Evolutionary conservation across 768 basidiomycete genomes (phyloP).

Genomic region (Cystobasidiopsis lactophilus): DNA sequence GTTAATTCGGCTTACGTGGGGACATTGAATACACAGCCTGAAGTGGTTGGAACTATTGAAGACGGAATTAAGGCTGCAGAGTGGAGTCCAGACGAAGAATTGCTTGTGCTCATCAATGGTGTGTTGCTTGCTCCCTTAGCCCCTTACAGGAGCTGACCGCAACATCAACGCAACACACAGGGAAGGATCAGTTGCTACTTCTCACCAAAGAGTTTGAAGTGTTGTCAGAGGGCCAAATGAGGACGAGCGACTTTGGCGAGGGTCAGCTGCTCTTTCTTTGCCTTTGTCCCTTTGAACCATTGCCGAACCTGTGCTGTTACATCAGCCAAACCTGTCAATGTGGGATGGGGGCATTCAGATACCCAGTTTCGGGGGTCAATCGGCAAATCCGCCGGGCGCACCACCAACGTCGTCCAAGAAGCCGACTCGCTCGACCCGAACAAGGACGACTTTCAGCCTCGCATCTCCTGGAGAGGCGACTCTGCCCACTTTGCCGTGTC

Average conservation of each 20-base stretch:
- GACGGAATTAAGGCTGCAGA: conserved; percentile 55
- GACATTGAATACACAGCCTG: conserved; percentile 30
- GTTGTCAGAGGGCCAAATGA: conserved; percentile 51
- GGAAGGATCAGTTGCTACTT: conserved; percentile 62
- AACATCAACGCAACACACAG: too few relatives aligned
- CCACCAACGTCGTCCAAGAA: conserved; percentile 25
- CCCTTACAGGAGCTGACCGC: conserved; percentile 38
- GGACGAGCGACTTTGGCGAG: conserved; percentile 63
- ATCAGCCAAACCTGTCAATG: conserved; percentile 68
- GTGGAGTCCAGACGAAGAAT: conserved; percentile 81
- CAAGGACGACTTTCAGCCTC: conserved; percentile 46
- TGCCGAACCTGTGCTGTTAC: neutral
- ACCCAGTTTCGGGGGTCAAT: conserved; percentile 95
- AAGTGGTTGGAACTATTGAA: conserved; percentile 71
- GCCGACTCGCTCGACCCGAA: conserved; percentile 30
- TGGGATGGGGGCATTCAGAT: conserved; percentile 91
- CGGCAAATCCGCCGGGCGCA: conserved; percentile 42
- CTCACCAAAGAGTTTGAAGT: conserved; percentile 81
- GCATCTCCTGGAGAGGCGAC: conserved; percentile 86
- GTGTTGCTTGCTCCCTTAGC: conserved; percentile 11
- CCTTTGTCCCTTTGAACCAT: neutral
- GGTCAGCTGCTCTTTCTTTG: conserved; percentile 29
- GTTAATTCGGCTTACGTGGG: too few relatives aligned
- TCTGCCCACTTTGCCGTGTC: conserved; percentile 72
- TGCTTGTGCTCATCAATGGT: conserved; percentile 68